phyloP scores from a whole-genome alignment of 2,329 filamentous ascomycete species.

The Arthrobotrys entomopaga region DNA sequence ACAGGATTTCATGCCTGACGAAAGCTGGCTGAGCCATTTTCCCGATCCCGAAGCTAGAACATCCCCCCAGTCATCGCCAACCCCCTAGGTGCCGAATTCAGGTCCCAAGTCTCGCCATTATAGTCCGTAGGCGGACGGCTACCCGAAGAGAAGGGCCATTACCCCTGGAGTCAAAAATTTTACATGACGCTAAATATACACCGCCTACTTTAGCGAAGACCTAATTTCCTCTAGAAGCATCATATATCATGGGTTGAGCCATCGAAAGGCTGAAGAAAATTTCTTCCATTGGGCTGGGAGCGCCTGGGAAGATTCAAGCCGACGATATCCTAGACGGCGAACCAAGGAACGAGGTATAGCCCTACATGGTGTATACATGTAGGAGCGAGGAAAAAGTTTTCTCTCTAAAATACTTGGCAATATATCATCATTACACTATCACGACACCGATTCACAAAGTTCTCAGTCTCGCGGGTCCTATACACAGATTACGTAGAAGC shows the following conservation, averaged over 20 bases:
- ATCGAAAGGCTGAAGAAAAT: slow-evolving; percentile 4
- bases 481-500: background rate
- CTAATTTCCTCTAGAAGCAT: slow-evolving; percentile 32
- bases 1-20: slow-evolving; percentile 7
- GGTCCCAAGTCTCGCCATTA: background rate
- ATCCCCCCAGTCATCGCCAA: slow-evolving; percentile 19
- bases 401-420: slow-evolving; percentile 11
- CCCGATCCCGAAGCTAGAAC: slow-evolving; percentile 46
- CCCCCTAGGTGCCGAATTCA: slow-evolving; percentile 42
- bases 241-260: background rate
- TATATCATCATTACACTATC: slow-evolving; percentile 16
- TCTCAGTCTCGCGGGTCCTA: background rate
- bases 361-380: slow-evolving; percentile 18
- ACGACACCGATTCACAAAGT: no score
- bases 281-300: slow-evolving; percentile 15
- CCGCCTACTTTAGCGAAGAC: slow-evolving; percentile 38
- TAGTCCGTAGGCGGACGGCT: slow-evolving; percentile 12
- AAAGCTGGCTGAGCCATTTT: slow-evolving; percentile 42
- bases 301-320: slow-evolving; percentile 22
- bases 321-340: slow-evolving; percentile 53
- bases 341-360: slow-evolving; percentile 47
- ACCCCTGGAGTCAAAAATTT: slow-evolving; percentile 35
- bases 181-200: slow-evolving; percentile 43
- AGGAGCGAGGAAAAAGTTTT: slow-evolving; percentile 25
- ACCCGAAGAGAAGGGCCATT: slow-evolving; percentile 18